phyloP scores from a whole-genome alignment of 2,329 filamentous ascomycete genomes.

The Fusarium sp. region DNA sequence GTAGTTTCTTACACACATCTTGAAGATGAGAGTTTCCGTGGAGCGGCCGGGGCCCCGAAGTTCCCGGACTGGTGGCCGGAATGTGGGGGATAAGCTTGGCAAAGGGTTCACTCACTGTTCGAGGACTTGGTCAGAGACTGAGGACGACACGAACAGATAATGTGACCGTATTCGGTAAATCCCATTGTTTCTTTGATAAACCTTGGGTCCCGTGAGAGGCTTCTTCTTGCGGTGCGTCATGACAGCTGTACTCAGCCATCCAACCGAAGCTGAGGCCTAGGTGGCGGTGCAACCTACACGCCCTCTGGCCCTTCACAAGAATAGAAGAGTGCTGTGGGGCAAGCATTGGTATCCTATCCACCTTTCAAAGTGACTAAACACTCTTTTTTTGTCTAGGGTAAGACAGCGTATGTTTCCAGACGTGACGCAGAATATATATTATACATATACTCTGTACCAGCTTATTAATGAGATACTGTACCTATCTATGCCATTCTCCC shows the following conservation, averaged over 20 bases:
- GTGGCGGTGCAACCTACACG: conserved; percentile 21
- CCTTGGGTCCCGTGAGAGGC: conserved; percentile 1
- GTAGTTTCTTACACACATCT: background rate
- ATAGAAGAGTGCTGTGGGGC: background rate
- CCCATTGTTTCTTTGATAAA: background rate
- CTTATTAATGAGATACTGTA: background rate
- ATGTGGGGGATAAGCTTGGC: conserved; percentile 6
- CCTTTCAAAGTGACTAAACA: background rate
- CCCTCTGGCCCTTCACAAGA: background rate
- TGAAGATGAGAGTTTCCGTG: background rate
- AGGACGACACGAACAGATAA: background rate
- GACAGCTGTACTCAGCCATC: conserved; percentile 17
- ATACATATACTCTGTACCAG: background rate
- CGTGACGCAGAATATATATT: background rate
- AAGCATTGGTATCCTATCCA: background rate
- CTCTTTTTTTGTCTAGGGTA: background rate
- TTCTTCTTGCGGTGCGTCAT: conserved; percentile 6
- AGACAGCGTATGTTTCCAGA: background rate
- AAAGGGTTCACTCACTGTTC: background rate
- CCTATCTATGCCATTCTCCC: too few relatives aligned
- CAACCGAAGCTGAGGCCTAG: background rate
- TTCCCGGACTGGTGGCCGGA: conserved; percentile 12
- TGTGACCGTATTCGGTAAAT: background rate
- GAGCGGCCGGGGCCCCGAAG: conserved; percentile 10
- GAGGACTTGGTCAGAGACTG: background rate